Base-by-base conservation (phyloP, 1,284 basidiomycete genomes). In the Cutaneotrichosporon sp. region DNA sequence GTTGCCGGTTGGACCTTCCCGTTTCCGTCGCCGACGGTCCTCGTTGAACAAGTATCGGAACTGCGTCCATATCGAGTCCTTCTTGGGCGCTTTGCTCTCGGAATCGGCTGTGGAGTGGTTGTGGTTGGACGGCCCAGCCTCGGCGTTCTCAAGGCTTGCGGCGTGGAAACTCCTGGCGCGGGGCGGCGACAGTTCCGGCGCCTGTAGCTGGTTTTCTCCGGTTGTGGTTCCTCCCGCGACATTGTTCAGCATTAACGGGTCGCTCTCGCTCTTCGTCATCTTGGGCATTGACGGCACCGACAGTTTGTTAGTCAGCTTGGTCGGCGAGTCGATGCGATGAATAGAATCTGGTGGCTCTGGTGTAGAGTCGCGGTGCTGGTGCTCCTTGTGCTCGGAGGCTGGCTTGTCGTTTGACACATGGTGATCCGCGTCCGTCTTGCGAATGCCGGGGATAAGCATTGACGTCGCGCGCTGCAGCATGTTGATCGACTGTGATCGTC, bases 381-480 rank as follows among this genome's bases (percentile, higher is more conserved):
- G 59, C 53, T 34, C 42, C 48, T 30, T 56, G 47, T n/a, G 40
- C 13, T 30, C 47, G 36, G 37, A n/a, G 36, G 42, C 45, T 15
- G 15, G 45, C 35, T 36, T 30, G 23, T 40, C 21, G 9, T 30
- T 30, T 52, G 15, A 17, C 41, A n/a, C 7, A 14, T 9, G 49
- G 22, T 63, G 58, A 3, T 58, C 60, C 2, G 30, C 49, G 44
- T 58, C 59, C 34, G 59, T 60, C 13, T 18, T 17, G 1, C 43
- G 43, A 2, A 51, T 55, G 1, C 54, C 60, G 1, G 54, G 53
- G 62, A 88, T 87, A 4, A 90, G 66, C 0, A 74, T 90, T 0
- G 89, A 92, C 0, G 90, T 92, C 0, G 90, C 91, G 7, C 91
- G 83, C 63, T 94, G 91, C 78, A 96, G 87, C 72, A 96, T 93